These are phyloP conservation scores for Purpureocillium takamizusanense DNA, from an alignment of 2,329 filamentous ascomycete genomes.

Conservation along the genomic window DNA sequence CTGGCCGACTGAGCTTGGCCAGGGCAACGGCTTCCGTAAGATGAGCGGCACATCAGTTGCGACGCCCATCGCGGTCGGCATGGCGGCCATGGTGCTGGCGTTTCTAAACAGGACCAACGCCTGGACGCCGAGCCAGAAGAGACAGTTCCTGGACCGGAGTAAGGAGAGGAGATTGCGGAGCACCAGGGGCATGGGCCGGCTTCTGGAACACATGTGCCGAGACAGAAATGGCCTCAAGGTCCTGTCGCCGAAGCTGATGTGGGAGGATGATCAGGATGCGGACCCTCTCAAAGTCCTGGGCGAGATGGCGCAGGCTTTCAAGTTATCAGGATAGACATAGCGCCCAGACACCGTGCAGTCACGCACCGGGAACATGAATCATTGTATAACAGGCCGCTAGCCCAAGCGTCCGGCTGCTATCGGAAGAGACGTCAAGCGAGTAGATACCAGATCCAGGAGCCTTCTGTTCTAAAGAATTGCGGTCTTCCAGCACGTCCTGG, in stretches of 20 bases:
- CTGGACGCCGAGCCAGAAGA: conserved; percentile 2
- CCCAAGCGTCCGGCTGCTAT: no score
- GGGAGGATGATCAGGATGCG: conserved; percentile 5
- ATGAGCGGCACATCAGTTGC: conserved; percentile 8
- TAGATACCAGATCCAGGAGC: no score
- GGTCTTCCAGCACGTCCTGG: no score
- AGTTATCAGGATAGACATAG: conserved; percentile 1
- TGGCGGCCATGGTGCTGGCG: conserved; percentile 8
- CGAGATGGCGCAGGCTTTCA: not conserved
- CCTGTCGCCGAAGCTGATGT: conserved; percentile 7
- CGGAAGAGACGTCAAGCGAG: no score
- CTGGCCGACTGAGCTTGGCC: conserved; percentile 6
- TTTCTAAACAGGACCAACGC: conserved; percentile 8
- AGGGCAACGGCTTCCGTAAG: conserved; percentile 3
- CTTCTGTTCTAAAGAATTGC: no score
- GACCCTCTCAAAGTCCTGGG: not conserved
- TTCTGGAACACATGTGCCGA: conserved; percentile 8
- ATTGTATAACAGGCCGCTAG: no score
- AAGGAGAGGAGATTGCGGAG: conserved; percentile 7
- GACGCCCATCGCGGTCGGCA: conserved; percentile 7
- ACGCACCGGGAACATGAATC: no score
- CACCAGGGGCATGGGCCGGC: conserved; percentile 6
- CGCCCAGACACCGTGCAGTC: no score
- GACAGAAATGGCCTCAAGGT: conserved; percentile 7
- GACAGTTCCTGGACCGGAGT: conserved; percentile 1